Conservation (phyloP, 495 filamentous ascomycete species). For the Penicillium pancosmium region DNA sequence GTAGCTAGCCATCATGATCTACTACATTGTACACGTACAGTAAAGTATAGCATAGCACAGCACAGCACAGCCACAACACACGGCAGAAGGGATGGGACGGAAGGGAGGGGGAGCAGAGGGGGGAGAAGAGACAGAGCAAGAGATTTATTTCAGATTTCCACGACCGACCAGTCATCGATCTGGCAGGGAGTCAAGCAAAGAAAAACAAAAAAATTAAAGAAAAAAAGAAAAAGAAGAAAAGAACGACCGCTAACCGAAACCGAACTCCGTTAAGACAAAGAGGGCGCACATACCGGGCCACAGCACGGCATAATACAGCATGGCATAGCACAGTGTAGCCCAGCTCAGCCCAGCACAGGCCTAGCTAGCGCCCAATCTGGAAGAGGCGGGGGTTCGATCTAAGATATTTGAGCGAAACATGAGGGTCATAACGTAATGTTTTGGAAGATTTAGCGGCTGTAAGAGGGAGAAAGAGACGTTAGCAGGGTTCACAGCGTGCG, state of each 20-base stretch:
- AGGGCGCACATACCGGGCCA: neutral
- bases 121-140: too few species aligned
- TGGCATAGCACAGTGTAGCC: too few species aligned
- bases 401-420: neutral
- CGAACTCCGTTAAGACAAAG: conserved; percentile 2
- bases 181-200: too few species aligned
- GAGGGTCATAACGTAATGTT: neutral
- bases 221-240: neutral
- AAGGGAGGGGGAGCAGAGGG: too few species aligned
- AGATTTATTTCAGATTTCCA: too few species aligned
- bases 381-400: neutral
- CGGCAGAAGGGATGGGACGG: too few species aligned
- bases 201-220: neutral
- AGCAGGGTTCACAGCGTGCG: neutral
- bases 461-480: neutral
- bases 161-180: too few species aligned
- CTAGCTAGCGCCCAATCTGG: conserved; percentile 2
- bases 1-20: too few species aligned
- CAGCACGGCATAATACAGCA: too few species aligned
- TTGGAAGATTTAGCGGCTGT: conserved; percentile 39
- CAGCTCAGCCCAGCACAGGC: neutral
- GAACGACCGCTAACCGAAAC: neutral
- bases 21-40: too few species aligned
- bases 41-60: too few species aligned
- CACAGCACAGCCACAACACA: too few species aligned